Percentiles rank a stretch among this genome's conserved stretches.
phyloP scores from a whole-genome alignment of 2,329 filamentous ascomycete species.

The Fusarium sp. region DNA sequence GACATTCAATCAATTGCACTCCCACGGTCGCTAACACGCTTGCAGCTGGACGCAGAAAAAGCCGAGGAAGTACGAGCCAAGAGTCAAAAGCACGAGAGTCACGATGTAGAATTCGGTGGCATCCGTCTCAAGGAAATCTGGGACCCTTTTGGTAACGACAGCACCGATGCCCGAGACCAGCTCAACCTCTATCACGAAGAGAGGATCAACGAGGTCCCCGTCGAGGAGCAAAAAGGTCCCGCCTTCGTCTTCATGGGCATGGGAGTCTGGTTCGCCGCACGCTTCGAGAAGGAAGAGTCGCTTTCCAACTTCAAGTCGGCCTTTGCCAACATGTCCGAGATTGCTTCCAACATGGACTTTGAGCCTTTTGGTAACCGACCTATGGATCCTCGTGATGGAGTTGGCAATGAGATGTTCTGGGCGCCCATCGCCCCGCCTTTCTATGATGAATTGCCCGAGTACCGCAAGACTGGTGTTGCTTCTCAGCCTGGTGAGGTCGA shows the following conservation, averaged over 20 bases:
- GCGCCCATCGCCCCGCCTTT: constrained; percentile 47
- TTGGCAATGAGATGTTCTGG: constrained; percentile 49
- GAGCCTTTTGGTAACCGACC: constrained; percentile 35
- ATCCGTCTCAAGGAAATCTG: constrained; percentile 62
- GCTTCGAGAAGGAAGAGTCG: constrained; percentile 36
- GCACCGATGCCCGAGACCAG: constrained; percentile 31
- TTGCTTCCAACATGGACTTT: constrained; percentile 34
- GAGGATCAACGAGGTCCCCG: constrained; percentile 19
- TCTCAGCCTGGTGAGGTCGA: constrained; percentile 31
- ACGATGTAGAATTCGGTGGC: constrained; percentile 38
- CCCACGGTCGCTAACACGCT: constrained; percentile 13
- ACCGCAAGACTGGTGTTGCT: constrained; percentile 33
- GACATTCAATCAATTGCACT: too few relatives aligned
- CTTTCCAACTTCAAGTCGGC: constrained; percentile 30
- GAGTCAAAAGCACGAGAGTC: constrained; percentile 38
- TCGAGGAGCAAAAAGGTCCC: constrained; percentile 41
- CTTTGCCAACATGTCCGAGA: constrained; percentile 39
- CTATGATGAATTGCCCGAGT: constrained; percentile 34
- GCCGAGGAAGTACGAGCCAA: constrained; percentile 25
- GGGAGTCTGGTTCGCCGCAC: constrained; percentile 47
- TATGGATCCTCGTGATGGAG: constrained; percentile 47
- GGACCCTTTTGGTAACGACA: constrained; percentile 65
- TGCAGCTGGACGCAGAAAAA: constrained; percentile 40
- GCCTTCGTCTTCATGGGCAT: constrained; percentile 43
- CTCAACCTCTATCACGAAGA: constrained; percentile 42